phyloP scores from a whole-genome alignment of 768 basidiomycete species.

The Serendipita sp. region DNA sequence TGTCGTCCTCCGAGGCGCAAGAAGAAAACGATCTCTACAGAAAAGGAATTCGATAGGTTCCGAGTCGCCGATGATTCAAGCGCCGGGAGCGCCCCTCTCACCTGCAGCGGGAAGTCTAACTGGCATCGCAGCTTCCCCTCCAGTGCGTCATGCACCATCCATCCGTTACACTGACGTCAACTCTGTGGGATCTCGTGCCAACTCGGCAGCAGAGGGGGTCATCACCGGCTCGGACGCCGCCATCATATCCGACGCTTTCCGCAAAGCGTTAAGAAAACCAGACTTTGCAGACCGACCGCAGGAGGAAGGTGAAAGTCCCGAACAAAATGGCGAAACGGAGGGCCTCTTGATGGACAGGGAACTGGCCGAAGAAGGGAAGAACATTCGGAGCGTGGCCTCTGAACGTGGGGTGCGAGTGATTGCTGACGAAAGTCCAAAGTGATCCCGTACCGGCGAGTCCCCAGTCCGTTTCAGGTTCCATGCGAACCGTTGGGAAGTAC shows the following conservation, averaged over 20 bases:
- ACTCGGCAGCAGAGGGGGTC: constrained; percentile 36
- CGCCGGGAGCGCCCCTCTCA: neutral
- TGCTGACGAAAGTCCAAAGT: neutral
- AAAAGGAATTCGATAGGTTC: constrained; percentile 63
- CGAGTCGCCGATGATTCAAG: constrained; percentile 61
- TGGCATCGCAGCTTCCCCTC: constrained; percentile 20
- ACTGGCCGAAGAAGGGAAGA: constrained; percentile 78
- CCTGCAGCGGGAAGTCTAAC: constrained; percentile 11
- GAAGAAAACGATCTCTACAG: constrained; percentile 28
- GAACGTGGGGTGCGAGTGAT: constrained; percentile 69
- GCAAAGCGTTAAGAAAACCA: constrained; percentile 75
- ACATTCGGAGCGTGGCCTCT: constrained; percentile 68
- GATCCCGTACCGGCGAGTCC: too few relatives aligned
- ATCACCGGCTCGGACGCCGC: constrained; percentile 78
- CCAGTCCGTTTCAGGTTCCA: too few relatives aligned
- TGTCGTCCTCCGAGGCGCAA: constrained; percentile 47
- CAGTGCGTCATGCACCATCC: neutral
- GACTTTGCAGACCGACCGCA: constrained; percentile 59
- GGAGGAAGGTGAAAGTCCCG: constrained; percentile 57
- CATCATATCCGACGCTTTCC: constrained; percentile 85
- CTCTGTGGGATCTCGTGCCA: neutral
- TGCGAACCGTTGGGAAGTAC: too few relatives aligned
- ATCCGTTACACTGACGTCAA: constrained; percentile 8
- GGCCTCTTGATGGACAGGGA: constrained; percentile 46
- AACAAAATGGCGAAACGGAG: constrained; percentile 22